Evolutionary conservation across 306 rosid genomes (phyloP).

Genomic region (Vigna mungo): DNA sequence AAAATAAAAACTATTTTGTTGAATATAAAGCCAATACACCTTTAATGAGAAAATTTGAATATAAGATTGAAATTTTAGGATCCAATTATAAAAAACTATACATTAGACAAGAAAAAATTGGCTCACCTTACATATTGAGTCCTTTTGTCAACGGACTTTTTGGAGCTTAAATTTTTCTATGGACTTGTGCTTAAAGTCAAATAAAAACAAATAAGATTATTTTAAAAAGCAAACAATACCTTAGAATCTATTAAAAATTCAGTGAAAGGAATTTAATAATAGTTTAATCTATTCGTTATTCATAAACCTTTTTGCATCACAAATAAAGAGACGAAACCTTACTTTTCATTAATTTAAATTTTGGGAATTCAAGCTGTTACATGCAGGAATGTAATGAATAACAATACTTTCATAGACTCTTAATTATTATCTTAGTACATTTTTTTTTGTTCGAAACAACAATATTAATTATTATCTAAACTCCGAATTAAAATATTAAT

Average conservation of each 20-base stretch:
- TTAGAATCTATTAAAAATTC: background rate
- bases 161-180: background rate
- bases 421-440: too few species aligned
- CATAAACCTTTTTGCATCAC: background rate
- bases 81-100: background rate
- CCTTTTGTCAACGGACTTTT: background rate
- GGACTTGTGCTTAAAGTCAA: background rate
- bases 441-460: too few species aligned
- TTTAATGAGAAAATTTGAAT: too few species aligned
- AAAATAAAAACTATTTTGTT: too few species aligned
- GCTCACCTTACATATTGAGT: background rate
- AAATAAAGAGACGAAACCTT: background rate
- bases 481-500: too few species aligned
- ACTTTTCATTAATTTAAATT: background rate
- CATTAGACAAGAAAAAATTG: background rate
- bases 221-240: background rate
- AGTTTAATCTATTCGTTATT: background rate
- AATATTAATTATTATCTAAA: too few species aligned
- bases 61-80: background rate
- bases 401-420: too few species aligned
- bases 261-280: background rate
- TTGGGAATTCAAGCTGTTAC: background rate
- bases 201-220: background rate
- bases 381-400: too few species aligned
- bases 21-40: too few species aligned